A percentile compares a stretch with the other conserved stretches of the same genome.
These are phyloP conservation scores for Acer yangbiense DNA, from an alignment of 345 rosid genomes.

Conservation along the genomic window DNA sequence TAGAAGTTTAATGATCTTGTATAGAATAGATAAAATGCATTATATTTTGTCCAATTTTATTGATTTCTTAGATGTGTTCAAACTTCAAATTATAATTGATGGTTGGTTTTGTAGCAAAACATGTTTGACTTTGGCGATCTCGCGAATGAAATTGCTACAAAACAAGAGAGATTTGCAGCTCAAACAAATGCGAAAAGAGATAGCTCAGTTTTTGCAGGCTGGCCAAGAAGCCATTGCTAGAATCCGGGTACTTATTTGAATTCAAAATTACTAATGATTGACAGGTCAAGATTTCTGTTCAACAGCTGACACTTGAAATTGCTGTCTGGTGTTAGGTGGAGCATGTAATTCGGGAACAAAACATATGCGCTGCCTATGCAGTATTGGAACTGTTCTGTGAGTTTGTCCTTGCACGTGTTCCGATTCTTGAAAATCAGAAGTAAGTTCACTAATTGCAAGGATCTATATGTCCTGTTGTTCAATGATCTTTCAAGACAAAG, in stretches of 20 bases:
- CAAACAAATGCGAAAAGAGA: conserved; percentile 88
- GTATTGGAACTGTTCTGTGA: conserved; percentile 90
- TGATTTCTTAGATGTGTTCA: not conserved
- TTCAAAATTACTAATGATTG: not conserved
- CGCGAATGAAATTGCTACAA: conserved; percentile 85
- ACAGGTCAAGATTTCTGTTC: conserved; percentile 7
- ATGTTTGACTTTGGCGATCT: conserved; percentile 67
- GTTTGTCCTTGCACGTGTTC: conserved; percentile 84
- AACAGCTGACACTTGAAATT: not conserved
- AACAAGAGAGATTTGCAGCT: conserved; percentile 94
- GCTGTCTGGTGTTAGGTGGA: conserved; percentile 63
- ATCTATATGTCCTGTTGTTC: not conserved
- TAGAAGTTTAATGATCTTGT: not conserved
- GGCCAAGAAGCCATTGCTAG: conserved; percentile 96
- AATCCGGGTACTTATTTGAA: conserved; percentile 56
- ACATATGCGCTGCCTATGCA: conserved; percentile 81
- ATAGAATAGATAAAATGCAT: not conserved
- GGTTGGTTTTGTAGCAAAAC: conserved; percentile 65
- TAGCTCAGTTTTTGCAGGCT: conserved; percentile 89
- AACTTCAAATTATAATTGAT: conserved; percentile 3
- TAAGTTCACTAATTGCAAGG: conserved; percentile 32
- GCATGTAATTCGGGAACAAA: conserved; percentile 89
- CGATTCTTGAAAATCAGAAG: conserved; percentile 84
- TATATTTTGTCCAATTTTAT: not conserved
- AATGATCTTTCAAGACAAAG: not conserved